phyloP scores from a whole-genome alignment of 2,329 filamentous ascomycete species.

The Sporothrix luriei region DNA sequence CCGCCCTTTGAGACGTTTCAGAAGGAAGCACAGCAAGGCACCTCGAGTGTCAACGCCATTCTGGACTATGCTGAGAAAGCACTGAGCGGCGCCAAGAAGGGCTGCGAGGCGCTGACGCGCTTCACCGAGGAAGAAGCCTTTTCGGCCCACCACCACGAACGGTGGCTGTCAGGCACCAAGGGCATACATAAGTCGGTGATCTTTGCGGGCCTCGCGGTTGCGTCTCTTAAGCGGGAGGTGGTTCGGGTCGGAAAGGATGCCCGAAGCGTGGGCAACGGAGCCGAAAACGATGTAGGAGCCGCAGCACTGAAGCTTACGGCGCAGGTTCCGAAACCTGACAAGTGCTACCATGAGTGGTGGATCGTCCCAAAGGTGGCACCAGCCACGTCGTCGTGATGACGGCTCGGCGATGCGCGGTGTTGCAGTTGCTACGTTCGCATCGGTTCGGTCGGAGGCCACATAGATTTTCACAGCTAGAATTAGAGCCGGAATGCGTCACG shows the following conservation, averaged over 20 bases:
- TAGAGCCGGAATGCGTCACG: background rate
- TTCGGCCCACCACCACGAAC: slow-evolving; percentile 51
- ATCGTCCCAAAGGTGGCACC: slow-evolving; percentile 56
- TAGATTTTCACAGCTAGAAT: background rate
- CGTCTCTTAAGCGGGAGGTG: slow-evolving; percentile 60
- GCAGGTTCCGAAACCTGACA: slow-evolving; percentile 56
- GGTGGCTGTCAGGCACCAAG: slow-evolving; percentile 64
- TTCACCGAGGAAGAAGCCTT: slow-evolving; percentile 57
- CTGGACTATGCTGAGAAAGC: slow-evolving; percentile 52
- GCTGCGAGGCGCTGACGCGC: slow-evolving; percentile 59
- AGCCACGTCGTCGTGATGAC: background rate
- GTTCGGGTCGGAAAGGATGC: slow-evolving; percentile 40
- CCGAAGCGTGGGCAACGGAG: slow-evolving; percentile 32
- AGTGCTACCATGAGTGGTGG: slow-evolving; percentile 67
- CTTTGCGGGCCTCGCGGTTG: slow-evolving; percentile 66
- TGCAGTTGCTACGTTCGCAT: too few relatives aligned
- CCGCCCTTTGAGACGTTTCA: slow-evolving; percentile 65
- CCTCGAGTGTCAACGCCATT: slow-evolving; percentile 46
- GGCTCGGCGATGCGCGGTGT: too few relatives aligned
- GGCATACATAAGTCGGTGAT: slow-evolving; percentile 70
- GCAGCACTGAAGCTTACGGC: slow-evolving; percentile 49
- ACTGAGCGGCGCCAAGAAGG: slow-evolving; percentile 54
- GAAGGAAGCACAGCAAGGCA: slow-evolving; percentile 47
- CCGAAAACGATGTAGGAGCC: background rate
- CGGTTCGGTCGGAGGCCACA: too few relatives aligned